Evolutionary conservation across 257 asterid species (phyloP), one percentile per base, ranked within the genome.

Genomic region (Verbena officinalis): DNA sequence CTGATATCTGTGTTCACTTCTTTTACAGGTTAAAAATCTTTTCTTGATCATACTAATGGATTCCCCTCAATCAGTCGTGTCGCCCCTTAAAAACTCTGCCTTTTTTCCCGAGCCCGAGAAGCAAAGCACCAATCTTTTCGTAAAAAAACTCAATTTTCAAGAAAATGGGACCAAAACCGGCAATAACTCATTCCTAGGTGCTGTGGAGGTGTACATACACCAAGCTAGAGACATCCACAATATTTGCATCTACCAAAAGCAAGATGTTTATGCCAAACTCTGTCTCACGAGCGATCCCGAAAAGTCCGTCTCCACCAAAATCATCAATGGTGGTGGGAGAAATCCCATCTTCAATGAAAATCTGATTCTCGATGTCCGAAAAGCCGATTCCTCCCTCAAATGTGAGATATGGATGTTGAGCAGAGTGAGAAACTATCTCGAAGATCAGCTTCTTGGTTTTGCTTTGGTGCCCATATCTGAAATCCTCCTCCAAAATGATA

Each of bases 321-420:
- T 84, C 71, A 82, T 89, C 64, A 88, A 87, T 30, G 99, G 99
- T 6, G 99, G 97, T 38, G 97, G 99, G 45, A 73, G 88, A 31
- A 90, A 84, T 67, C 99, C 99, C 0, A 68, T 94, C 69, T 94
- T 94, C 80, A 81, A 90, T 5, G 95, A 94, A 69, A 83, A 69
- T 60, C 78, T 90, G 30, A 58, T 75, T 4, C 92, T 94, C 9
- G 78, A 72, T 19, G 86, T 90, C 43, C 76, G 80, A 11, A 86
- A 79, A 1, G 77, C 75, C 10, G 87, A 90, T 65, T 78, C 97
- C 31, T 87, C 96, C 12, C 87, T 93, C 10, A 90, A 93, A 67
- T 93, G 99, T 59, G 97, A 90, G 84, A 74, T 93, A 72, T 93
- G 96, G 96, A 93, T 93, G 99, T 86, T 90, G 20, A 93, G 99